A percentile compares a stretch with the other conserved stretches of the same genome.
These are phyloP conservation scores for Lipomyces yamadae DNA, from an alignment of 805 yeast species.

Conservation along the genomic window DNA sequence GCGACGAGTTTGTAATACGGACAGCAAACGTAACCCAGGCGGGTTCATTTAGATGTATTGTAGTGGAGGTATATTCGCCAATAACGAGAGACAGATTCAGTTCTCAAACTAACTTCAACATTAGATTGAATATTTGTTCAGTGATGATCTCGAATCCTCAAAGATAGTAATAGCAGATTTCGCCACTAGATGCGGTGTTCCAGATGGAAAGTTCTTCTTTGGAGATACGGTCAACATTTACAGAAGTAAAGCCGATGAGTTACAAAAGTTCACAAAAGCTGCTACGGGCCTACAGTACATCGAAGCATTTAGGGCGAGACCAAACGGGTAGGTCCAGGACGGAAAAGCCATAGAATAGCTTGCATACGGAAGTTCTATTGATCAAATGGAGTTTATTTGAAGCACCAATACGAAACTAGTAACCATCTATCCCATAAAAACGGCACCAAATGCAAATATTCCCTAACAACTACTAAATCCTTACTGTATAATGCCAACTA, in stretches of 20 bases:
- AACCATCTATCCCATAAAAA: neutral
- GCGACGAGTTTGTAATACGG: conserved; percentile 55
- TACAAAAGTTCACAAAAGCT: conserved; percentile 13
- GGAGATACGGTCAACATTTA: conserved; percentile 24
- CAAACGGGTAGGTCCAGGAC: conserved; percentile 9
- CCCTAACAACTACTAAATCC: neutral
- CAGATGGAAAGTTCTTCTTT: conserved; percentile 24
- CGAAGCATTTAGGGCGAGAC: conserved; percentile 30
- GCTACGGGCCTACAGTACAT: conserved; percentile 28
- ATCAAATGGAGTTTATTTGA: neutral
- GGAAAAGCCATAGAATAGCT: neutral
- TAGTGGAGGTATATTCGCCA: conserved; percentile 25
- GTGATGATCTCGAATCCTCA: conserved; percentile 16
- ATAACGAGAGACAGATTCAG: neutral
- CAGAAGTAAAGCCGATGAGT: conserved; percentile 7
- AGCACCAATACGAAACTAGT: neutral
- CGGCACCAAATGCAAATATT: conserved; percentile 2
- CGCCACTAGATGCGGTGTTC: conserved; percentile 19
- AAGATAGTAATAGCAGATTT: conserved; percentile 19
- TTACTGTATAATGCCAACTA: conserved; percentile 30
- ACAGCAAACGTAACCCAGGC: conserved; percentile 75
- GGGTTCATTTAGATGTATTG: conserved; percentile 60
- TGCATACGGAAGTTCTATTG: neutral
- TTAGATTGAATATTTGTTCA: conserved; percentile 24
- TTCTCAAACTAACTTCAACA: neutral